Conservation (phyloP, 768 basidiomycete genomes). For the Suillus luteus region DNA sequence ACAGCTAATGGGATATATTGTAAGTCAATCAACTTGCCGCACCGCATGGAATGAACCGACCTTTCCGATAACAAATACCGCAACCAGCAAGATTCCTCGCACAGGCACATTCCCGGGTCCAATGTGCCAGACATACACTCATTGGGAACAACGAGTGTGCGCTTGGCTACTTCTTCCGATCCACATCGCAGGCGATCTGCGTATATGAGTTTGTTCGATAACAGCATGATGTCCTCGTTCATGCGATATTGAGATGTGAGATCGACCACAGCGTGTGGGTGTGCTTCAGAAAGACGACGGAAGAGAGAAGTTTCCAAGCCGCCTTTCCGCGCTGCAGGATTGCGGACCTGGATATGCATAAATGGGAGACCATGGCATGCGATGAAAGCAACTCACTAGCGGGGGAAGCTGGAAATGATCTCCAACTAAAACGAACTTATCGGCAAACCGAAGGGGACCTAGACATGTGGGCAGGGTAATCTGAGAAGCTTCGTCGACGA, state of each 20-base stretch:
- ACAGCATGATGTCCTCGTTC: conserved; percentile 93
- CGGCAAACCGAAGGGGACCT: conserved; percentile 88
- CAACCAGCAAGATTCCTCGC: conserved; percentile 67
- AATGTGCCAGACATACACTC: conserved; percentile 43
- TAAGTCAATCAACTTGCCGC: not conserved
- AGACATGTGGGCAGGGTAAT: conserved; percentile 95
- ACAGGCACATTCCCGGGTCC: conserved; percentile 27
- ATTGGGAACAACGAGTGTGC: conserved; percentile 56
- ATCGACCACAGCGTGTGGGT: conserved; percentile 84
- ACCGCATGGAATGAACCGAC: conserved; percentile 39
- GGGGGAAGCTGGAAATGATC: conserved; percentile 98
- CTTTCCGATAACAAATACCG: conserved; percentile 59
- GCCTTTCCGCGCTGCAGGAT: conserved; percentile 72
- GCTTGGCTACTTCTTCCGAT: conserved; percentile 64
- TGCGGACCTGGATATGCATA: conserved; percentile 65
- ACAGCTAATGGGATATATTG: conserved; percentile 48
- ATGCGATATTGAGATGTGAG: conserved; percentile 91
- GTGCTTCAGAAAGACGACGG: conserved; percentile 82
- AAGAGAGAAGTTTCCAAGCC: conserved; percentile 92
- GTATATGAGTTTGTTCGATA: conserved; percentile 90
- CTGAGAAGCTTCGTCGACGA: conserved; percentile 97
- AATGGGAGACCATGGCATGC: not conserved
- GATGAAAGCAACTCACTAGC: conserved; percentile 52
- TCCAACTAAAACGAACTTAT: conserved; percentile 92
- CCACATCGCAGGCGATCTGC: conserved; percentile 78